Percentiles rank a stretch among this genome's conserved stretches.
Conservation (phyloP, 2,329 filamentous ascomycete genomes). For the Cytospora paraplurivora region DNA sequence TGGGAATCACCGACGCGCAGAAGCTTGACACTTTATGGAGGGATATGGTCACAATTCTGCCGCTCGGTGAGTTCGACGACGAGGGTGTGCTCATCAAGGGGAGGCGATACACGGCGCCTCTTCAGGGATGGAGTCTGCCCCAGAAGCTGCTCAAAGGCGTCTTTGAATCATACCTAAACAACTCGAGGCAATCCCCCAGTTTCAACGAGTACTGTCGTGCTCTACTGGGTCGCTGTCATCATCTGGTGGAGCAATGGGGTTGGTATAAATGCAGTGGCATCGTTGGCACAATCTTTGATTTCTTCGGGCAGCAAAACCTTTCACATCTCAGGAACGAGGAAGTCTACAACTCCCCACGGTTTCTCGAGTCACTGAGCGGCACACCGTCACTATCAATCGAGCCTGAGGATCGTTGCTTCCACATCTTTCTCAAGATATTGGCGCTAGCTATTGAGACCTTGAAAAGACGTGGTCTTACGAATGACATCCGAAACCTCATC, state of each 20-base stretch:
- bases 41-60: conserved; percentile 61
- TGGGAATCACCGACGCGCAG: conserved; percentile 46
- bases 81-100: conserved; percentile 50
- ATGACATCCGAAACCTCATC: conserved; percentile 63
- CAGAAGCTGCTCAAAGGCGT: conserved; percentile 59
- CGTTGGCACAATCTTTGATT: conserved; percentile 66
- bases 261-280: conserved; percentile 62
- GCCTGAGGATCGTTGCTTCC: conserved; percentile 63
- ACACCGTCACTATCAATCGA: conserved; percentile 52
- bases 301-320: conserved; percentile 64
- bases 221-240: conserved; percentile 62
- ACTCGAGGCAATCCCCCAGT: conserved; percentile 56
- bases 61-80: conserved; percentile 61
- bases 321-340: conserved; percentile 67
- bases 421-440: conserved; percentile 67
- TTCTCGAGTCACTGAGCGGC: conserved; percentile 57
- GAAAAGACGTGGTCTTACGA: conserved; percentile 48
- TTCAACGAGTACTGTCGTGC: conserved; percentile 68
- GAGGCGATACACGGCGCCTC: conserved; percentile 39
- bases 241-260: conserved; percentile 65
- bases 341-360: conserved; percentile 60
- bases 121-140: conserved; percentile 64
- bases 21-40: conserved; percentile 61
- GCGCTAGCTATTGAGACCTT: conserved; percentile 59
- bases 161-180: conserved; percentile 60